Base-by-base conservation (phyloP, 129 eudicot genomes). In the Saposhnikovia divaricata region DNA sequence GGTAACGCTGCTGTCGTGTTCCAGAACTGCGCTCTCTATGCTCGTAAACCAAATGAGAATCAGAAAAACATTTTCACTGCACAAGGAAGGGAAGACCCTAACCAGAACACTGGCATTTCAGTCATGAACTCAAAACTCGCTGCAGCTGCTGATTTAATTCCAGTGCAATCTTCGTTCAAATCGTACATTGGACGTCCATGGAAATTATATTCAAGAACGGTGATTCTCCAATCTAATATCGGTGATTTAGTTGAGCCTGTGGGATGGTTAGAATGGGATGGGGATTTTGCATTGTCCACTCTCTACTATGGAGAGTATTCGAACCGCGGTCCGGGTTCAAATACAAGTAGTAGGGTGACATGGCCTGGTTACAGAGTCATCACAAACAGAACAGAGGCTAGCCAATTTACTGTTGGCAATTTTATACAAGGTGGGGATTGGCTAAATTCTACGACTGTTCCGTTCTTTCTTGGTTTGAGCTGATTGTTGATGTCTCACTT, bases 101-200 rank as follows among this genome's bases (percentile, higher is more conserved):
- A 84, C 75, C 84, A 87, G 73, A 82, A 84, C 84, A 84, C 90
- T 9, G 90, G 90, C 23, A 81, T 84, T 21, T 81, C 82, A 5
- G 81, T 87, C 63, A 83, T 75, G 0, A 61, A 73, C 28, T 84
- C 83, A 28, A 69, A 73, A 21, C 65, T 87, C 57, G 79, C 77
- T 2, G 80, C 87, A 4, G 81, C 85, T 1, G 6, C 61, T 0
- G 89, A 86, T 46, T 83, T 86, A 0, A 75, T 13, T 28, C 85
- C 83, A 0, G 80, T 78, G 16, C 46, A 23, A 25, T 19, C 72
- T 11, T 9, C 63, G 4, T 70, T 72, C 8, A 83, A 74, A 51
- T 78, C 81, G 1, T 87, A 84, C 37, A 73, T 87, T n/a, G 90
- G 90, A 3, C 59, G 90, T 59, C 90, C 90, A 0, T 87, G 90